Evolutionary conservation across 2,329 filamentous ascomycete species (phyloP).

Genomic region (Colletotrichum euphorbiae): DNA sequence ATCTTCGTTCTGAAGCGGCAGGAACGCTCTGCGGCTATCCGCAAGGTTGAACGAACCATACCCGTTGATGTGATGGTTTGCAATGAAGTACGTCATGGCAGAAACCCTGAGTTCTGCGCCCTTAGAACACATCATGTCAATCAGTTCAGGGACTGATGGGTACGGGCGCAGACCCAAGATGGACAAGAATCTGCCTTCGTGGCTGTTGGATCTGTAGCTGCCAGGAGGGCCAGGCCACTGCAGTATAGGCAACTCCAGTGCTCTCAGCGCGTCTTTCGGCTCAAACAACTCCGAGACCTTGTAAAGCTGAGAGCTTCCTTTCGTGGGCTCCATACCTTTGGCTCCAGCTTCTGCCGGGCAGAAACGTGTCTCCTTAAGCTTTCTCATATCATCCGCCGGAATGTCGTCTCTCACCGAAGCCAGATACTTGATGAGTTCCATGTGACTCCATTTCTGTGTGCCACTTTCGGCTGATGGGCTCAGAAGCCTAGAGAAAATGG

Average conservation of each 20-base stretch:
- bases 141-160: conserved; percentile 79
- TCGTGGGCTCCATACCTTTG: conserved; percentile 64
- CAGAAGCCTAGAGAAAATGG: conserved; percentile 90
- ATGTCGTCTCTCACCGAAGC: conserved; percentile 92
- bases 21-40: conserved; percentile 66
- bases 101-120: conserved; percentile 70
- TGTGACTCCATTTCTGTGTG: conserved; percentile 86
- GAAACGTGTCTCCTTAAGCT: conserved; percentile 81
- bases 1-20: conserved; percentile 78
- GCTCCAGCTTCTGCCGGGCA: conserved; percentile 81
- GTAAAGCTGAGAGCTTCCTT: conserved; percentile 68
- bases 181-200: conserved; percentile 80
- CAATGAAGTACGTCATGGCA: conserved; percentile 84
- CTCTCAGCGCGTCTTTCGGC: conserved; percentile 76
- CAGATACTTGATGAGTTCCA: conserved; percentile 94
- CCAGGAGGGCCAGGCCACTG: conserved; percentile 81
- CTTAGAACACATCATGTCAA: conserved; percentile 79
- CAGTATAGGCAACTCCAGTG: conserved; percentile 78
- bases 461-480: conserved; percentile 65
- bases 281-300: conserved; percentile 85
- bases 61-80: conserved; percentile 80
- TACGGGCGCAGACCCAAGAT: conserved; percentile 78
- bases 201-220: conserved; percentile 71
- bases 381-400: conserved; percentile 81
- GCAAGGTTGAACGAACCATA: conserved; percentile 76